phyloP scores from a whole-genome alignment of 148 eudicot species.

The Limonium bicolor region DNA sequence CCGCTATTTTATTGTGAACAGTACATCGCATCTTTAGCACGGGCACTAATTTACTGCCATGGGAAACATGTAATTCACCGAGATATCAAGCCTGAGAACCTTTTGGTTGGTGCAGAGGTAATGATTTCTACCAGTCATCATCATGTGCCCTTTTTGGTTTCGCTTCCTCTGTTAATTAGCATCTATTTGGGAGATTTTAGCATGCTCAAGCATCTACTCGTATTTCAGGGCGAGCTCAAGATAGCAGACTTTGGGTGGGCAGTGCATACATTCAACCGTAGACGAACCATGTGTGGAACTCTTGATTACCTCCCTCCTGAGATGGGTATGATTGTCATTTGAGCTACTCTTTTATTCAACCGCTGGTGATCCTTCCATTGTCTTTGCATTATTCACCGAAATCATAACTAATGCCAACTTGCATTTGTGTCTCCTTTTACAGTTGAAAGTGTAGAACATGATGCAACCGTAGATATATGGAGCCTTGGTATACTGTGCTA shows the following conservation, averaged over 20 bases:
- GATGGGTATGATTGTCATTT: slow-evolving; percentile 54
- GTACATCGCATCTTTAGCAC: slow-evolving; percentile 89
- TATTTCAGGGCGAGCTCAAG: slow-evolving; percentile 86
- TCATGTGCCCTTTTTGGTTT: background rate
- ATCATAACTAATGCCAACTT: too few species aligned
- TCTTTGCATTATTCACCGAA: too few species aligned
- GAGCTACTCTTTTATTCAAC: background rate
- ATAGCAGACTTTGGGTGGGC: slow-evolving; percentile 99
- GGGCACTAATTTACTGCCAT: slow-evolving; percentile 93
- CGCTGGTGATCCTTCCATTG: background rate
- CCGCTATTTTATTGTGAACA: slow-evolving; percentile 15
- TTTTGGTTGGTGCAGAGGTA: slow-evolving; percentile 91
- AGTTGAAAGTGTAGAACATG: slow-evolving; percentile 96
- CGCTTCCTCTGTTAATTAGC: too few species aligned
- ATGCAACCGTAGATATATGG: slow-evolving; percentile 95
- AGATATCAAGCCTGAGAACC: slow-evolving; percentile 97
- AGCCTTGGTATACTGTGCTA: slow-evolving; percentile 85
- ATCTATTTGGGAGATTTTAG: too few species aligned
- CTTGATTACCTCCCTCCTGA: slow-evolving; percentile 97
- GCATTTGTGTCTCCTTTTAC: slow-evolving; percentile 2
- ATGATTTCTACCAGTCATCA: background rate
- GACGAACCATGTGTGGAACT: slow-evolving; percentile 95
- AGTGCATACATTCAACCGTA: slow-evolving; percentile 89
- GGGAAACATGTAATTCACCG: slow-evolving; percentile 97
- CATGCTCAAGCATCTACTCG: background rate